phyloP scores from a whole-genome alignment of 805 yeast genomes.

The Metschnikowia picachoensis region DNA sequence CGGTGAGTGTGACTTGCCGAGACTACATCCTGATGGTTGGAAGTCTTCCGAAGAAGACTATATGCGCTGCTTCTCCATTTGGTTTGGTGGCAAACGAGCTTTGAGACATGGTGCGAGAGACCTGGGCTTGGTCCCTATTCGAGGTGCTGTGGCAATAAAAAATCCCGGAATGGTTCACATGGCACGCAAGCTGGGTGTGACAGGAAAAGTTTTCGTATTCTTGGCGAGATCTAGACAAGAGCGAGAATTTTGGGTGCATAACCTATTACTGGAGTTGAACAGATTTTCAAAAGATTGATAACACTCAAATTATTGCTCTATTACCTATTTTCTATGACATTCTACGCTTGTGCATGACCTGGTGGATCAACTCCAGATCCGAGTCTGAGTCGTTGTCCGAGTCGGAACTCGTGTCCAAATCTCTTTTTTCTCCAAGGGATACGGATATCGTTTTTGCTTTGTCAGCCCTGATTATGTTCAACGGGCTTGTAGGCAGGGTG shows the following conservation, averaged over 20 bases:
- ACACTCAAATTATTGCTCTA: not conserved
- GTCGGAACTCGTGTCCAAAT: constrained; percentile 5
- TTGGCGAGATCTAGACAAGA: constrained; percentile 80
- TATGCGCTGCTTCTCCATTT: constrained; percentile 74
- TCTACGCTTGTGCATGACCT: constrained; percentile 6
- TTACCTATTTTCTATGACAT: not conserved
- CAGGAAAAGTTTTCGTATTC: constrained; percentile 68
- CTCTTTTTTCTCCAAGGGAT: not conserved
- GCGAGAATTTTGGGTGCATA: constrained; percentile 75
- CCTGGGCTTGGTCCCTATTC: not conserved
- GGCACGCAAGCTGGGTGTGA: constrained; percentile 55
- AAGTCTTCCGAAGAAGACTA: constrained; percentile 71
- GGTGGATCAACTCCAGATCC: constrained; percentile 20
- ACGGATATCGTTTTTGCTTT: not conserved
- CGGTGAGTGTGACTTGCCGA: constrained; percentile 58
- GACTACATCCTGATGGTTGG: constrained; percentile 82
- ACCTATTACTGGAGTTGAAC: constrained; percentile 43
- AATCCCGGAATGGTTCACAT: constrained; percentile 45
- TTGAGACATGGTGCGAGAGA: constrained; percentile 4
- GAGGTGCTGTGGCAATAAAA: constrained; percentile 16
- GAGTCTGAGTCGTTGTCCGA: constrained; percentile 14
- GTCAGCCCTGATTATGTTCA: constrained; percentile 5
- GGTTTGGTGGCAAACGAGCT: constrained; percentile 64
- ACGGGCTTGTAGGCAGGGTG: constrained; percentile 9
- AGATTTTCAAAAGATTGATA: constrained; percentile 17